Conservation (phyloP, 345 rosid genomes). For the Limnanthes douglasii region DNA sequence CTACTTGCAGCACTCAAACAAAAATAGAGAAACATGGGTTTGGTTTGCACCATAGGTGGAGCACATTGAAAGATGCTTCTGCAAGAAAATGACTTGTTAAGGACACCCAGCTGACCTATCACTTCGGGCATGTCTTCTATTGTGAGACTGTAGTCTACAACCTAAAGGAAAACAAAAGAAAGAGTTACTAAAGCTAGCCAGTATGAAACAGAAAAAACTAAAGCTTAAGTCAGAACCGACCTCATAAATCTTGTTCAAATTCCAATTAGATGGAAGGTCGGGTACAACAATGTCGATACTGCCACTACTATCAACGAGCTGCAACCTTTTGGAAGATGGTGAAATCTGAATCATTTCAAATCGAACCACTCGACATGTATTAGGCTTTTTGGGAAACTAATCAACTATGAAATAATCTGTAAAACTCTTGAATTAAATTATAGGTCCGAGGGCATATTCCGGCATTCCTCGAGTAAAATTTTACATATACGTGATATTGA, state of each 20-base stretch:
- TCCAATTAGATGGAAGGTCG: conserved; percentile 48
- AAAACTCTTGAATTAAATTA: too few species aligned
- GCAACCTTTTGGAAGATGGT: conserved; percentile 56
- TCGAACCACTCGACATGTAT: too few species aligned
- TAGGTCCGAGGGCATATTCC: too few species aligned
- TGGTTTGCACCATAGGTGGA: conserved; percentile 16
- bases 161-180: conserved; percentile 26
- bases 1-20: conserved; percentile 16
- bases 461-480: too few species aligned
- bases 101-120: conserved; percentile 12
- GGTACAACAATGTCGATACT: conserved; percentile 54
- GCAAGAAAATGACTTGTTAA: conserved; percentile 23
- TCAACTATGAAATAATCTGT: too few species aligned
- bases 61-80: conserved; percentile 27
- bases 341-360: conserved; percentile 26
- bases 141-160: conserved; percentile 34
- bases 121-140: conserved; percentile 42
- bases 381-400: too few species aligned
- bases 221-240: conserved; percentile 15
- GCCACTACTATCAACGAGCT: conserved; percentile 59
- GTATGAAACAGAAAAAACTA: conserved; percentile 7
- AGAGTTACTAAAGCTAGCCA: conserved; percentile 2
- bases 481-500: too few species aligned
- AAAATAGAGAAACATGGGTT: conserved; percentile 25
- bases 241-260: conserved; percentile 34